phyloP scores from a whole-genome alignment of 73 alveolate species.

The Durusdinium trenchii region DNA sequence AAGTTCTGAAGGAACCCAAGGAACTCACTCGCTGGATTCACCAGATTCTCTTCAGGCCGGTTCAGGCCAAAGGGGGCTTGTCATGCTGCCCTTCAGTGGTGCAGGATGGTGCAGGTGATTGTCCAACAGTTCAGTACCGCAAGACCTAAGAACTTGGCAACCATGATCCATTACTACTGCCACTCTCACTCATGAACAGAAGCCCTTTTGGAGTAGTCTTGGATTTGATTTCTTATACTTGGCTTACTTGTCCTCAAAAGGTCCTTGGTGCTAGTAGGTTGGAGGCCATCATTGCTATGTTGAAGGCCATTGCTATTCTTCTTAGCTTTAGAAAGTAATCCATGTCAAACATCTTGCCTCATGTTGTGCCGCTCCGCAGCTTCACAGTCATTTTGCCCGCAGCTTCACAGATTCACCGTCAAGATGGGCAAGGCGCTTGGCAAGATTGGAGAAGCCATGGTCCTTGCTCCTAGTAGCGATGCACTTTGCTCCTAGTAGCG shows the following conservation, averaged over 20 bases:
- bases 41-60: no score
- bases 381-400: not conserved
- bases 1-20: no score
- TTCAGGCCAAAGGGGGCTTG: no score
- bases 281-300: no score
- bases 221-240: not conserved
- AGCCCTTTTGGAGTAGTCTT: not conserved
- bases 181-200: not conserved
- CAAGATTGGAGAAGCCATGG: not conserved
- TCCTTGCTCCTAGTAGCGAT: no score
- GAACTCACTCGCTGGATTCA: no score
- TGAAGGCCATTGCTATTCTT: no score
- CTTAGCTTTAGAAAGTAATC: no score
- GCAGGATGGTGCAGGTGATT: not conserved
- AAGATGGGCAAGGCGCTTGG: constrained; percentile 82
- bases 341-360: no score
- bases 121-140: not conserved
- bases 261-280: no score
- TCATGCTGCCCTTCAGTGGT: not conserved
- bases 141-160: not conserved
- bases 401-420: not conserved
- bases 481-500: no score
- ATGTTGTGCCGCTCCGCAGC: no score
- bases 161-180: not conserved
- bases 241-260: not conserved